Evolutionary conservation across 768 basidiomycete genomes (phyloP), one percentile per base, ranked within the genome.

Genomic region (Lentinula sp.): DNA sequence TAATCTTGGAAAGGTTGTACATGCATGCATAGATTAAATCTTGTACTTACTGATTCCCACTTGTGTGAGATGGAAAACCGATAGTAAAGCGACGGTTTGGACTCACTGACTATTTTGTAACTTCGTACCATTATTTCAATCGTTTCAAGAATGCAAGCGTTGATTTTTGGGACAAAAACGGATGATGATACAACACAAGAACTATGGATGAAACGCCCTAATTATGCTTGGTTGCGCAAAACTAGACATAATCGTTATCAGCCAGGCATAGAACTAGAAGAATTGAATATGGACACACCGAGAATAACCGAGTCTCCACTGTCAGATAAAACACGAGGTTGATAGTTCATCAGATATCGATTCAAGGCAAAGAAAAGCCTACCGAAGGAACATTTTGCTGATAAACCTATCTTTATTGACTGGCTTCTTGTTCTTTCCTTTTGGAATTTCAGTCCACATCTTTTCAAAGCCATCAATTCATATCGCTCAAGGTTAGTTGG

Each of bases 371-470:
- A 35, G 9, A 45, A 52, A 35, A 2, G 73, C 85, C 56, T 68
- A 90, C 91, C 93, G 84, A 63, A 98, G 76, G 76, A 96, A 98
- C 94, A 99, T 96, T 78, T 98, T 99, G 73, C 94, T 96, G 73
- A 99, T 96, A 79, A 98, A 99, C 52, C 97, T 84, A 75, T 98
- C 97, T 76, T 98, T 98, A 80, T 98, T 98, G 60, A 98, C 88
- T 6, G 97, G 93, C 71, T 98, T 98, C 80, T 97, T 98, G 71
- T 94, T 94, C 78, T 98, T 98, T 43, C 94, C 95, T 75, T 98
- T 98, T 18, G 97, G 97, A 51, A 88, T 74, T 73, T 99, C 97
- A 21, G 95, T 98, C 97, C 97, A 98, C 96, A 98, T 98, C 94
- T 99, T 63, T 21, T 37, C 37, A 16, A 31, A 13, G 13, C 10